These are phyloP conservation scores for Globisporangium echinulatum DNA, from an alignment of 352 stramenopile species.

Conservation along the genomic window DNA sequence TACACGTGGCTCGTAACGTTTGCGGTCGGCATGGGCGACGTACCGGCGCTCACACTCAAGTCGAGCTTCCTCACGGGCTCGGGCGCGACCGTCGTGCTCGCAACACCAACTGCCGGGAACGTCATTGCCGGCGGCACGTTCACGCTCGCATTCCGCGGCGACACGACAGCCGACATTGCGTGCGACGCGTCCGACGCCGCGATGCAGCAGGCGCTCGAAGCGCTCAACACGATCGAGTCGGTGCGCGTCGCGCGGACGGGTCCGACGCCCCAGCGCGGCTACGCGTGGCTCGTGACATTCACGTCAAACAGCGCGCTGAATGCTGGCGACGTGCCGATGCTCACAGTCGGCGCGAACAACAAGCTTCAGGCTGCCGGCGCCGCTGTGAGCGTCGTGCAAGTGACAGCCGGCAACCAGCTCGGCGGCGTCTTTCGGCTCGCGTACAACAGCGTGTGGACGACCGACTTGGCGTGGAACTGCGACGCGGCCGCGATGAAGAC, in stretches of 20 bases:
- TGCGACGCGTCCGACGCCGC: conserved; percentile 64
- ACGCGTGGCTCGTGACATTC: conserved; percentile 78
- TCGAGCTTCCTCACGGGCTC: conserved; percentile 66
- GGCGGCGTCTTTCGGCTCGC: conserved; percentile 54
- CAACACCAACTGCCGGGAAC: conserved; percentile 52
- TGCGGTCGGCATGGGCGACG: conserved; percentile 47
- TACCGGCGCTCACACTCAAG: conserved; percentile 51
- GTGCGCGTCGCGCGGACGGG: conserved; percentile 54
- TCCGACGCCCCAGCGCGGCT: conserved; percentile 50
- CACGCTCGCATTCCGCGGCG: conserved; percentile 85
- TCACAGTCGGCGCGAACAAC: conserved; percentile 39
- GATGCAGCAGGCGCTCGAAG: conserved; percentile 59
- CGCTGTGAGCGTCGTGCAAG: conserved; percentile 25
- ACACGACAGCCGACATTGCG: conserved; percentile 82
- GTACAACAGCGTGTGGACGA: conserved; percentile 46
- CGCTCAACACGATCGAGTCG: conserved; percentile 47
- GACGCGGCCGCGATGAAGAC: conserved; percentile 61
- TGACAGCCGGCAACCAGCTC: conserved; percentile 56
- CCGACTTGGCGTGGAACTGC: conserved; percentile 73
- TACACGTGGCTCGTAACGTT: conserved; percentile 93
- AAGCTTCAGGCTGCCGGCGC: conserved; percentile 33
- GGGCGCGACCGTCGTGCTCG: conserved; percentile 62
- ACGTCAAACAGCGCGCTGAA: conserved; percentile 46
- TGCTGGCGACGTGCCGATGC: conserved; percentile 44
- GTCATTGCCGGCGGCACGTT: conserved; percentile 85